Evolutionary conservation across 2,329 filamentous ascomycete genomes (phyloP).

Genomic region (Penicillium sp.): DNA sequence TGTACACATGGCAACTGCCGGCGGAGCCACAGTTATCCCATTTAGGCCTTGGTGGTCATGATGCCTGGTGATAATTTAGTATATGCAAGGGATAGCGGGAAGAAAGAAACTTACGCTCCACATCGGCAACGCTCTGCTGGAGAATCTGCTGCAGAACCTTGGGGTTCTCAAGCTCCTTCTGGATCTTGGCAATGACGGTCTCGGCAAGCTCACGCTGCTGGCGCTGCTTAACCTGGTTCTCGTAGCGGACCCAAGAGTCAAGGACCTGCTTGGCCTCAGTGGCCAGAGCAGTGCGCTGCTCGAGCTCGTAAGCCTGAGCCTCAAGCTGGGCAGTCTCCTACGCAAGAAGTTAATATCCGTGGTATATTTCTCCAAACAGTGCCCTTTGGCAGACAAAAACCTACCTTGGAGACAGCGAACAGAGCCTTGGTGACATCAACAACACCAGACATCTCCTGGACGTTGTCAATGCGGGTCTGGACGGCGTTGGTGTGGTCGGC

Average conservation of each 20-base stretch:
- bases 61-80: conserved; percentile 34
- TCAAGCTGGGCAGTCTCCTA: conserved; percentile 97
- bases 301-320: conserved; percentile 92
- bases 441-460: conserved; percentile 90
- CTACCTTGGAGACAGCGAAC: conserved; percentile 97
- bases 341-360: conserved; percentile 9
- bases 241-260: conserved; percentile 98
- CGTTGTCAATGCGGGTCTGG: conserved; percentile 88
- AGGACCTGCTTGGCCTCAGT: conserved; percentile 92
- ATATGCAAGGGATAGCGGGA: background rate
- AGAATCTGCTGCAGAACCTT: conserved; percentile 97
- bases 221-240: conserved; percentile 97
- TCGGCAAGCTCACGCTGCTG: conserved; percentile 96
- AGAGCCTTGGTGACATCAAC: conserved; percentile 96
- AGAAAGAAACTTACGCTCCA: conserved; percentile 74
- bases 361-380: background rate
- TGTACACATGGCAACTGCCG: conserved; percentile 40
- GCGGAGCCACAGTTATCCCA: conserved; percentile 31
- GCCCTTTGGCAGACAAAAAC: background rate
- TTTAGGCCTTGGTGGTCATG: conserved; percentile 42
- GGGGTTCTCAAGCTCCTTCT: conserved; percentile 98
- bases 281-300: conserved; percentile 91
- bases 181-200: conserved; percentile 92
- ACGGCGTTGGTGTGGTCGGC: conserved; percentile 94
- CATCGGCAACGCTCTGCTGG: conserved; percentile 90